Evolutionary conservation across 345 rosid species (phyloP), one percentile per base, ranked within the genome.

Genomic region (Salix koriyanagi): DNA sequence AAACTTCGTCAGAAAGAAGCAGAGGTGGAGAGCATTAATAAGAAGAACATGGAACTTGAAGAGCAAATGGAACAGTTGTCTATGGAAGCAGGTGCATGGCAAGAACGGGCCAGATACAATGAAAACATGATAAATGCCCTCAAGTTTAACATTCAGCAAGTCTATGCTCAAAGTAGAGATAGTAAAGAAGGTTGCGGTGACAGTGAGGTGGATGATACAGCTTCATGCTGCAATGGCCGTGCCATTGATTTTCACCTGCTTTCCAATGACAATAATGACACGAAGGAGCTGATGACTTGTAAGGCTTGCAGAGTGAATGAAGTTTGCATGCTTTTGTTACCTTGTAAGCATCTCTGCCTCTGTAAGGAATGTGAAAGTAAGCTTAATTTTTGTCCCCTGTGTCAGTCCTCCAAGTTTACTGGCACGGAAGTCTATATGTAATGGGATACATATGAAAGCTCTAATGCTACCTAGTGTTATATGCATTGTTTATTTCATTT

Each of bases 271-370:
- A 77, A 68, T 64, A 76, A 52, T 32, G 85, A 79, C 28, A 69
- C 71, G 79, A 86, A 87, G 82, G 82, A 75, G 82, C 65, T 77
- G 87, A 86, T 83, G 92, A 84, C 82, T 83, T 94, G 98, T 79
- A 92, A 88, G 85, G 89, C 82, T 69, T 94, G 98, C 84, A 78
- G 90, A 76, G 94, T 84, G 62, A 90, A 87, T 39, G 88, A 91
- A 67, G 89, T 86, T 26, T 86, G 90, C 84, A 91, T 94, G 97
- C 89, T 94, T 79, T 87, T 91, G 85, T 80, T 91, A 71, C 98
- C 98, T 2, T 94, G 98, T 87, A 90, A 89, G 91, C 98, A 94
- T 88, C 91, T 94, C 77, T 94, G 97, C 83, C 80, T 94, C 66
- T 94, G 98, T 88, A 92, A 90, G 81, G 89, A 84, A 70, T 94